Conservation (phyloP, 1,284 basidiomycete species). For the Cutaneotrichosporon sp. region DNA sequence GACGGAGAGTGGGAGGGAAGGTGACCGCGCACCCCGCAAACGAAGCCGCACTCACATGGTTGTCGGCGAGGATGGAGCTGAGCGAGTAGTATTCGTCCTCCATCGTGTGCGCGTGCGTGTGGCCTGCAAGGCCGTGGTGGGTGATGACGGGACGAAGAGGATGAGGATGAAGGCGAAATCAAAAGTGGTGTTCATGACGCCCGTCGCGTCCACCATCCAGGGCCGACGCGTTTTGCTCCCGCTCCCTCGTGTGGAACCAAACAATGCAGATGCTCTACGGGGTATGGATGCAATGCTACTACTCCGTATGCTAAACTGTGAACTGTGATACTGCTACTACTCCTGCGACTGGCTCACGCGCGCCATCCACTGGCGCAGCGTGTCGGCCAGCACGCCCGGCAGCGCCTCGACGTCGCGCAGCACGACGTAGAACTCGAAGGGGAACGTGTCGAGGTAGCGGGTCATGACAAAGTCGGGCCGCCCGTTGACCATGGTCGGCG, state of each 20-base stretch:
- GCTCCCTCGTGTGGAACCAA: constrained; percentile 15
- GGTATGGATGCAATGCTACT: constrained; percentile 2
- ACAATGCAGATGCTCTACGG: constrained; percentile 13
- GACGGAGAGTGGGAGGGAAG: background rate
- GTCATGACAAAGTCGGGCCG: constrained; percentile 83
- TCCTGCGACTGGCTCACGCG: constrained; percentile 52
- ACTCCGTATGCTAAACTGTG: background rate
- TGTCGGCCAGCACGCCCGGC: constrained; percentile 88
- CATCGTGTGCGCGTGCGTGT: constrained; percentile 56
- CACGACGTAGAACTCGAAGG: constrained; percentile 97
- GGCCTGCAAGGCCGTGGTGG: background rate
- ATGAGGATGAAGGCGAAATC: constrained; percentile 1
- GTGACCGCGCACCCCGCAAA: background rate
- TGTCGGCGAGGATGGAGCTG: constrained; percentile 82
- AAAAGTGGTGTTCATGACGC: background rate
- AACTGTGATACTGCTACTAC: constrained; percentile 29
- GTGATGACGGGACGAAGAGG: background rate
- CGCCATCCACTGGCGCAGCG: constrained; percentile 75
- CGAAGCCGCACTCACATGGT: constrained; percentile 65
- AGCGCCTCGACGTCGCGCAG: constrained; percentile 87
- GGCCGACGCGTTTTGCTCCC: constrained; percentile 2
- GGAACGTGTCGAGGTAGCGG: constrained; percentile 93
- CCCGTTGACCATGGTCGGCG: constrained; percentile 83
- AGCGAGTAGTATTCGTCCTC: constrained; percentile 85
- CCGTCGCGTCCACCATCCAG: constrained; percentile 8